Evolutionary conservation across 2,329 filamentous ascomycete species (phyloP).

Genomic region (Chlorencoelia australis): DNA sequence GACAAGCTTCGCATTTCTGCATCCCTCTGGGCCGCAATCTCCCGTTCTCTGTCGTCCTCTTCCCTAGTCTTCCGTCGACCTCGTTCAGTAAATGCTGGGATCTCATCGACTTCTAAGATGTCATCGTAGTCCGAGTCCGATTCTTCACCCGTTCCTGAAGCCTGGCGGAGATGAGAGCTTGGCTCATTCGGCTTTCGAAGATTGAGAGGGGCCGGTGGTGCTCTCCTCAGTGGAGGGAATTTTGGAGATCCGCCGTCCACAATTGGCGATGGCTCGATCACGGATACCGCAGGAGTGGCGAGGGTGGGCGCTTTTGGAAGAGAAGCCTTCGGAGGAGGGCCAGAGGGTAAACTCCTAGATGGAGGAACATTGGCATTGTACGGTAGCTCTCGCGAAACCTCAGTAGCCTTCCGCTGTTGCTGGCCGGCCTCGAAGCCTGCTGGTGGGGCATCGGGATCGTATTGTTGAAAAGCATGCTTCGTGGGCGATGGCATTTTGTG

Average conservation of each 20-base stretch:
- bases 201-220: constrained; percentile 75
- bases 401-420: constrained; percentile 35
- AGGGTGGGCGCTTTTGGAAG: constrained; percentile 19
- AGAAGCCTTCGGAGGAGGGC: constrained; percentile 21
- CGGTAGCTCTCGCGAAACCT: constrained; percentile 35
- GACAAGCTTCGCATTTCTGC: constrained; percentile 62
- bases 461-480: constrained; percentile 48
- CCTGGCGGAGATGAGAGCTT: constrained; percentile 34
- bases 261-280: constrained; percentile 32
- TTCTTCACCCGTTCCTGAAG: constrained; percentile 42
- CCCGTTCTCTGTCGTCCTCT: constrained; percentile 74
- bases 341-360: constrained; percentile 42
- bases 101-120: constrained; percentile 57
- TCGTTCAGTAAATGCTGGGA: constrained; percentile 44
- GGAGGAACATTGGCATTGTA: constrained; percentile 44
- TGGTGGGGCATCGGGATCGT: constrained; percentile 31
- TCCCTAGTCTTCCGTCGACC: constrained; percentile 77
- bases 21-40: constrained; percentile 55
- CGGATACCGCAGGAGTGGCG: constrained; percentile 25
- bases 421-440: constrained; percentile 30
- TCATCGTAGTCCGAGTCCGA: constrained; percentile 81
- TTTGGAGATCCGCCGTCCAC: constrained; percentile 39
- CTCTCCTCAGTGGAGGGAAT: constrained; percentile 60
- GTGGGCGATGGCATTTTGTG: constrained; percentile 51
- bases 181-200: constrained; percentile 40